Evolutionary conservation across 2,329 filamentous ascomycete genomes (phyloP), one percentile per base, ranked within the genome.

Genomic region (Botryotinia calthae): DNA sequence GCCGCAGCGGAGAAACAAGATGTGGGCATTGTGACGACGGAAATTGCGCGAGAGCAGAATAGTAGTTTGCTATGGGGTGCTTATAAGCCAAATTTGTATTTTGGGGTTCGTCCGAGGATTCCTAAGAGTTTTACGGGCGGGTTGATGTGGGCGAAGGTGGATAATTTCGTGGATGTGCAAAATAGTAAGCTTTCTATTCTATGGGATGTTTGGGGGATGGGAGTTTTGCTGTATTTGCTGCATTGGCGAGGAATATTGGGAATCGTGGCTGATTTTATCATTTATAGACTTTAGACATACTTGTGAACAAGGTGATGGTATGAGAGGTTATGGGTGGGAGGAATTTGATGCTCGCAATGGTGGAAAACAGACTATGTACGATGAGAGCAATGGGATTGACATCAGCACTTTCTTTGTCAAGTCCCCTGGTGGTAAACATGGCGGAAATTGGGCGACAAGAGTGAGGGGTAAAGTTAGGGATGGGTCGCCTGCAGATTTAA

Each of bases 281-380:
- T 71, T 40, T 71, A 2, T 80, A 96, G 93, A 91, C 78, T 92
- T 98, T 79, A 90, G 96, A 76, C 94, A 97, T 82, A 98, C 96
- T 0, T 99, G 96, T 83, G 96, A 98, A 82, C 96, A 99, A 82
- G 89, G 96, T 81, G 94, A 97, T 81, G 92, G 92, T 76, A 97
- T 99, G 87, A 92, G 90, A 65, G 95, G 95, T 72, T 99, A 99
- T 82, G 96, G 96, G 75, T 99, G 96, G 96, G 95, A 98, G 79
- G 93, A 97, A 81, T 99, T 97, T 82, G 96, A 99, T 82, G 91
- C 94, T 34, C 88, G 96, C 73, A 91, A 87, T 72, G 96, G 96
- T 75, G 96, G 96, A 72, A 87, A 93, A 34, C 94, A 99, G 83
- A 93, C 92, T 0, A 95, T 99, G 74, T 94, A 97, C 80, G 96